Base-by-base conservation (phyloP, 306 rosid genomes). In the Lagenaria siceraria region DNA sequence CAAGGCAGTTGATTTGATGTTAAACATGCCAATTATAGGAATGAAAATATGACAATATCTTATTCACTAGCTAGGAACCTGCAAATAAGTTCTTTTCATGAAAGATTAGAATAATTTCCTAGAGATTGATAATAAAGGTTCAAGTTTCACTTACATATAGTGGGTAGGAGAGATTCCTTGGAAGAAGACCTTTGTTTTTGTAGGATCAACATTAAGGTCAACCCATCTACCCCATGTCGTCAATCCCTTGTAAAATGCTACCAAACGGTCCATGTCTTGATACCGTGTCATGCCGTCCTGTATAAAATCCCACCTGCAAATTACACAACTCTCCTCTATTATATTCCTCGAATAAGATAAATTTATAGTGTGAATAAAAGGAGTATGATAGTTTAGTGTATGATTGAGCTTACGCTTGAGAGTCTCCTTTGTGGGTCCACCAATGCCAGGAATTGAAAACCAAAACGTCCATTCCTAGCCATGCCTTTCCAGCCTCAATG, bases 151-250 rank as follows among this genome's bases (percentile, higher is more conserved):
- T 92, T 88, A 95, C 99, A 71, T 80, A 75, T 90, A 92, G 79
- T 95, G 99, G 43, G 99, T 95, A 9, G 99, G 99, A 77, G 99
- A 95, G 76, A 95, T 90, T 64, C 97, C 97, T 70, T 95, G 99
- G 79, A 95, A 92, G 91, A 92, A 88, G 31, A 89, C 90, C 80
- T 84, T 90, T 63, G 99, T 95, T 75, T 83, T 87, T 59, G 90
- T 14, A 36, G 97, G 78, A 63, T 95, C 87, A n/a, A 95, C 89
- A 61, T 92, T 90, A 24, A 52, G 87, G 81, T 95, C 93, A 62
- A 95, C 93, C 99, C 99, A 95, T 58, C 77, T 85, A 22, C 88
- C 97, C 99, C 99, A 95, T 49, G 99, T 95, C 27, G 43, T 89
- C 75, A 95, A 33, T 33, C 99, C 99, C 75, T 86, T 95, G 6